phyloP scores from a whole-genome alignment of 345 rosid species.

The Eucalyptus regnans region DNA sequence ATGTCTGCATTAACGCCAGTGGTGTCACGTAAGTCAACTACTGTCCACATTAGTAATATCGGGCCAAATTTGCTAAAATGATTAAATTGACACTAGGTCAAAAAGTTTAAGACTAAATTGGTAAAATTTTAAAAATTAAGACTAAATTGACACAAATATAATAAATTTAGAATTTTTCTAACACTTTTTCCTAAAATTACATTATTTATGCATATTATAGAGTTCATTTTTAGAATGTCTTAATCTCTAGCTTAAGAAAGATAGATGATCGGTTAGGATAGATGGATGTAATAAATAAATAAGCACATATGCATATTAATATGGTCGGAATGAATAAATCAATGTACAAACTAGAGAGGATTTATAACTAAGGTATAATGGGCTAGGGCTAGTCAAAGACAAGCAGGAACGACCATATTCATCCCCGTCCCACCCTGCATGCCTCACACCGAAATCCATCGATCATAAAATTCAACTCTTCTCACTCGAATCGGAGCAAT shows the following conservation, averaged over 20 bases:
- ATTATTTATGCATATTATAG: not conserved
- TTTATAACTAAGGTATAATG: not conserved
- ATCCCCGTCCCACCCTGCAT: not conserved
- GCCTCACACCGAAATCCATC: not conserved
- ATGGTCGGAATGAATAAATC: not conserved
- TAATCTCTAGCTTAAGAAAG: not conserved
- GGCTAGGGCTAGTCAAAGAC: not conserved
- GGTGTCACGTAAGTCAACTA: accelerated
- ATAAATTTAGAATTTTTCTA: no score
- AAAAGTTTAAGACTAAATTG: no score
- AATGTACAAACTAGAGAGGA: not conserved
- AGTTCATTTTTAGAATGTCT: not conserved
- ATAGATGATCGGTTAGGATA: not conserved
- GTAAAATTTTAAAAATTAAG: accelerated
- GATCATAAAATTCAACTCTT: not conserved
- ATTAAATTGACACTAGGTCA: no score
- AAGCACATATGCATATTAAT: not conserved
- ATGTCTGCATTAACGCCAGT: accelerated
- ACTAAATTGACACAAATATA: not conserved
- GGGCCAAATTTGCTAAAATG: accelerated
- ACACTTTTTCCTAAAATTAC: no score
- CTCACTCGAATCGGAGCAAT: not conserved
- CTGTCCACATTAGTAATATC: accelerated
- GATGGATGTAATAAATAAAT: not conserved
- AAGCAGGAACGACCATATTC: not conserved